Percentiles rank a stretch among this genome's conserved stretches.
Conservation (phyloP, 2,329 filamentous ascomycete species). For the Colletotrichum sp. region DNA sequence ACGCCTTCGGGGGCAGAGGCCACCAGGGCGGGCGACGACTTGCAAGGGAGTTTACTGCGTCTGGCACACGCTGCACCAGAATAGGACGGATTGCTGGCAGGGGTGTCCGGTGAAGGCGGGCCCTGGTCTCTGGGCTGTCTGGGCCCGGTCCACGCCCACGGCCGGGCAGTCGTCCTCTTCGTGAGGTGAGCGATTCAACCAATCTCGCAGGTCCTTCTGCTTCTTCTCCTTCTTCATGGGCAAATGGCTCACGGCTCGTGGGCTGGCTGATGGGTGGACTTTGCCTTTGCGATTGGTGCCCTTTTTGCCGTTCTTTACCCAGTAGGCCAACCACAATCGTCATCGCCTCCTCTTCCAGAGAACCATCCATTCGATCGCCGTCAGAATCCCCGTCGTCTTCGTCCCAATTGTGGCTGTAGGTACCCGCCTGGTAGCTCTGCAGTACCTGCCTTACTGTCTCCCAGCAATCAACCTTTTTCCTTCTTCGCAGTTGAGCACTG, state of each 20-base stretch:
- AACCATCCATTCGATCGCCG: not conserved
- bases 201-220: not conserved
- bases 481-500: not conserved
- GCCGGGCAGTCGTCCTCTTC: not conserved
- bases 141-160: not conserved
- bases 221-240: not conserved
- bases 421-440: not conserved
- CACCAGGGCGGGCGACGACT: not conserved
- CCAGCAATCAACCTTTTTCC: not conserved
- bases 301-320: slow-evolving; percentile 13
- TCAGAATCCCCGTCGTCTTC: not conserved
- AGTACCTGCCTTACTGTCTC: not conserved
- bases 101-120: slow-evolving; percentile 10
- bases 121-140: not conserved
- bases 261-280: not conserved
- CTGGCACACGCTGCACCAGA: not conserved
- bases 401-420: not conserved
- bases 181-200: not conserved
- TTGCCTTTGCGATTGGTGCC: slow-evolving; percentile 2
- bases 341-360: not conserved
- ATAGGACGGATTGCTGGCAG: not conserved
- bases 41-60: not conserved
- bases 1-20: not conserved
- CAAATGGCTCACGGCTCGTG: not conserved
- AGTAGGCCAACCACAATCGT: not conserved